A percentile compares a stretch with the other conserved stretches of the same genome.
These are phyloP conservation scores for Wallacemonas sp. DNA, from an alignment of 208 protist species.

Conservation along the genomic window DNA sequence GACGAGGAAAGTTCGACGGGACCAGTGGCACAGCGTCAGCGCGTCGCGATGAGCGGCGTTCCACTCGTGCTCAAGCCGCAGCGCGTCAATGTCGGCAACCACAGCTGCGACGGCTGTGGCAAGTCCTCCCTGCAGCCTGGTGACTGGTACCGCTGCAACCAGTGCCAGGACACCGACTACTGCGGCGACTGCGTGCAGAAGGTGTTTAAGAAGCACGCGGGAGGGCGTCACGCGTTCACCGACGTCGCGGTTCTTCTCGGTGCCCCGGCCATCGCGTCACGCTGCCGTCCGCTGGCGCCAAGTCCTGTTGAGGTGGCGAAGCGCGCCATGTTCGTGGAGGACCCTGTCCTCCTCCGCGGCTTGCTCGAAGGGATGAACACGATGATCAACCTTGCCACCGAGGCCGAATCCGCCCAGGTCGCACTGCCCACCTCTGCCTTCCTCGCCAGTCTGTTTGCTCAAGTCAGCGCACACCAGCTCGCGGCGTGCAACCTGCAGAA, in stretches of 20 bases:
- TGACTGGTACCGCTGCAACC: slow-evolving; percentile 88
- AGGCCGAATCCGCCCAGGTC: slow-evolving; percentile 57
- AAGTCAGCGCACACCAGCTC: slow-evolving; percentile 24
- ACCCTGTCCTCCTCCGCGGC: slow-evolving; percentile 46
- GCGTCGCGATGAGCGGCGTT: background rate
- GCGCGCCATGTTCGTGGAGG: slow-evolving; percentile 36
- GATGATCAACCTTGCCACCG: slow-evolving; percentile 55
- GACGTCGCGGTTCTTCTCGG: slow-evolving; percentile 58
- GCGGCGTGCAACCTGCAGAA: slow-evolving; percentile 20
- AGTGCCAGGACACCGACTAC: slow-evolving; percentile 71
- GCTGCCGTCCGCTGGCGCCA: slow-evolving; percentile 8
- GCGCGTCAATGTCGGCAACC: slow-evolving; percentile 33
- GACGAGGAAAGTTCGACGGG: background rate
- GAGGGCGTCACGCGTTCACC: slow-evolving; percentile 60
- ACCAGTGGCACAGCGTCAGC: background rate
- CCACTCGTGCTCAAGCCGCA: background rate
- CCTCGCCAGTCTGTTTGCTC: slow-evolving; percentile 36
- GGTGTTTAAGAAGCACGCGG: slow-evolving; percentile 39
- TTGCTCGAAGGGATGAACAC: slow-evolving; percentile 59
- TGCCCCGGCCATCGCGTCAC: slow-evolving; percentile 1
- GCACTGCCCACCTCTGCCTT: slow-evolving; percentile 47
- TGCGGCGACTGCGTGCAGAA: slow-evolving; percentile 68
- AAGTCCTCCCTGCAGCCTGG: slow-evolving; percentile 31
- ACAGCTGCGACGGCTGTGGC: slow-evolving; percentile 68
- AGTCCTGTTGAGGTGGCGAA: slow-evolving; percentile 31